A percentile compares a stretch with the other conserved stretches of the same genome.
Conservation (phyloP, 2,329 filamentous ascomycete species). For the Botryotinia convoluta region DNA sequence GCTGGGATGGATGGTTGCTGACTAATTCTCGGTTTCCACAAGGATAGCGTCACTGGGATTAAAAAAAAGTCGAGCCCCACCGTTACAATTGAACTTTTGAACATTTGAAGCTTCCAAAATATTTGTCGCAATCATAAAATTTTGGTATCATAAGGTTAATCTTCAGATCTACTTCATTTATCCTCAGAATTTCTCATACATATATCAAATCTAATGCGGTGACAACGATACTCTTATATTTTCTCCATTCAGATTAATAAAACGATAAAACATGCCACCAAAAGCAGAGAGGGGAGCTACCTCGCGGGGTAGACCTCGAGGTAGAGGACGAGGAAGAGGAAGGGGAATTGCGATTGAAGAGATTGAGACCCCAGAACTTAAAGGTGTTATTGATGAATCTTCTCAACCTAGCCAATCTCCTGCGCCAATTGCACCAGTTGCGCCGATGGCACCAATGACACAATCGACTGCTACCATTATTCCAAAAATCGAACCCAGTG, state of each 20-base stretch:
- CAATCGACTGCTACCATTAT: background rate
- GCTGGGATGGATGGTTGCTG: background rate
- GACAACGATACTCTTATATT: background rate
- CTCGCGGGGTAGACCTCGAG: conserved; percentile 21
- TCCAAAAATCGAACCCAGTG: conserved; percentile 24
- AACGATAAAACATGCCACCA: conserved; percentile 31
- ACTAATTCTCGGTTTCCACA: background rate
- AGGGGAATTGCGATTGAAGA: conserved; percentile 22
- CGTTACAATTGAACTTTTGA: background rate
- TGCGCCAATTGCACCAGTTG: conserved; percentile 2
- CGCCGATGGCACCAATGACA: background rate
- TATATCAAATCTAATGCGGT: background rate
- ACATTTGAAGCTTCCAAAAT: conserved; percentile 10
- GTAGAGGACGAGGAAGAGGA: conserved; percentile 32
- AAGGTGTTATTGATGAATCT: background rate
- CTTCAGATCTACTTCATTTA: background rate
- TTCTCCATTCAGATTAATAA: background rate
- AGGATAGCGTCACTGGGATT: background rate
- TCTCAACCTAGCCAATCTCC: background rate
- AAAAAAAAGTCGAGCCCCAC: conserved; percentile 7
- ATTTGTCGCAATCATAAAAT: conserved; percentile 7
- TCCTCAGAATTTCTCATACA: background rate
- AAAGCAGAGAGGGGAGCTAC: conserved; percentile 28
- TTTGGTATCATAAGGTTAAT: background rate
- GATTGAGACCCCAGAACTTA: conserved; percentile 13